A percentile compares a stretch with the other conserved stretches of the same genome.
phyloP scores from a whole-genome alignment of 1,139 yeast species.

The Hyphopichia pseudoburtonii region DNA sequence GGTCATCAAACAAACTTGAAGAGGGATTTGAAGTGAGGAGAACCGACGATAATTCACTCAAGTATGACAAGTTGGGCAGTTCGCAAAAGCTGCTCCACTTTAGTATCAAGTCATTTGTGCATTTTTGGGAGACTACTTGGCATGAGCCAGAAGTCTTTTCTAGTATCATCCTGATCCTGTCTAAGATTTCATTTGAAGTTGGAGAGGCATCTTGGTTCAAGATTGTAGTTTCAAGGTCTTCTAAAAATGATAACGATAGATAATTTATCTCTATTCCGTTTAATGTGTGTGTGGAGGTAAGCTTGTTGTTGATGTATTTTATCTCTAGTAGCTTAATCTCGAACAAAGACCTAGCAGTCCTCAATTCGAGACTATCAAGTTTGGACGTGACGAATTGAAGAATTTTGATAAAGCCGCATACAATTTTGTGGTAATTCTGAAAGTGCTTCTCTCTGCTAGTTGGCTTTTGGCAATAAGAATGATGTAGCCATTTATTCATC shows the following conservation, averaged over 20 bases:
- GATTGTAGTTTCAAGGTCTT: constrained; percentile 2
- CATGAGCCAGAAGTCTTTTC: too few relatives aligned
- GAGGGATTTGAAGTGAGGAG: background rate
- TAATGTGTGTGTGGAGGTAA: background rate
- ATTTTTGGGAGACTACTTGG: too few relatives aligned
- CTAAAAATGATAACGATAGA: background rate
- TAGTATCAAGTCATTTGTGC: too few relatives aligned
- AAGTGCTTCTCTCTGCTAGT: background rate
- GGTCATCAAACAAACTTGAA: background rate
- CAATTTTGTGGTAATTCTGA: background rate
- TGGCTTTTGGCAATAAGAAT: background rate
- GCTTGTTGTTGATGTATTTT: background rate
- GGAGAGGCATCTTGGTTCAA: too few relatives aligned
- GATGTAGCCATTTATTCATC: constrained; percentile 1
- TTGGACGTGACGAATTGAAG: background rate
- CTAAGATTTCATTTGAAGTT: background rate
- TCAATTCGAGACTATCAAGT: constrained; percentile 1
- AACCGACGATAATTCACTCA: background rate
- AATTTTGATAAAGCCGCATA: constrained; percentile 2
- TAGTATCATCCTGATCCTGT: background rate
- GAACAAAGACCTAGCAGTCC: background rate
- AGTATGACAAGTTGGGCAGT: background rate
- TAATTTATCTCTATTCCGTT: background rate
- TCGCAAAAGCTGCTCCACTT: too few relatives aligned
- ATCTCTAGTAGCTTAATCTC: background rate